phyloP scores from a whole-genome alignment of 2,329 filamentous ascomycete species.

The Sarocladium oryzae region DNA sequence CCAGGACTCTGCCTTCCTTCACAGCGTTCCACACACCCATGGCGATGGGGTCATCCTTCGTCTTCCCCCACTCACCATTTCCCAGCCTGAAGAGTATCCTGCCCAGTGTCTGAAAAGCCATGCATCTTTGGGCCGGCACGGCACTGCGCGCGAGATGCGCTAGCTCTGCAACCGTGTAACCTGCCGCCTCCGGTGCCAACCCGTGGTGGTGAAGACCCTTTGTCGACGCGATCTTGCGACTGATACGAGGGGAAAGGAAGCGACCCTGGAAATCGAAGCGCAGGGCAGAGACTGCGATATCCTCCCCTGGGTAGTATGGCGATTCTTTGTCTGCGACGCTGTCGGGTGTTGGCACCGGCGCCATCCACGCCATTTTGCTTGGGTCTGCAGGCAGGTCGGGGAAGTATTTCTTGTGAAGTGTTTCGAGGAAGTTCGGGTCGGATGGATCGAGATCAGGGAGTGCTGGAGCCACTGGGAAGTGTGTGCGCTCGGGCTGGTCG shows the following conservation, averaged over 20 bases:
- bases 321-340: constrained; percentile 62
- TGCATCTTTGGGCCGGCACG: constrained; percentile 79
- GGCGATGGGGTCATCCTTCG: constrained; percentile 52
- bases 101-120: constrained; percentile 87
- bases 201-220: constrained; percentile 90
- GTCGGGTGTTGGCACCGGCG: constrained; percentile 58
- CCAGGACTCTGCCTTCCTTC: constrained; percentile 69
- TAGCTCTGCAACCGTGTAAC: constrained; percentile 87
- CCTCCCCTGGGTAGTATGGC: constrained; percentile 74
- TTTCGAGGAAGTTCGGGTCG: constrained; percentile 74
- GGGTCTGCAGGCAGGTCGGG: constrained; percentile 81
- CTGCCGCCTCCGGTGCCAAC: constrained; percentile 84
- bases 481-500: constrained; percentile 38
- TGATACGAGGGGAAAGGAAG: constrained; percentile 3
- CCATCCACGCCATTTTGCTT: constrained; percentile 84
- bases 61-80: constrained; percentile 60
- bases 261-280: constrained; percentile 81
- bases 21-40: constrained; percentile 78
- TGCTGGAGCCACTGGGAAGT: constrained; percentile 52
- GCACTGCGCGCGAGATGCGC: constrained; percentile 73
- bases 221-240: constrained; percentile 63
- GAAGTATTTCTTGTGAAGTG: constrained; percentile 90
- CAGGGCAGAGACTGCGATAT: constrained; percentile 67
- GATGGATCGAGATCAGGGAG: constrained; percentile 73
- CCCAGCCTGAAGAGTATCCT: constrained; percentile 80